phyloP scores from a whole-genome alignment of 352 stramenopile species.

The Pythium folliculosum region DNA sequence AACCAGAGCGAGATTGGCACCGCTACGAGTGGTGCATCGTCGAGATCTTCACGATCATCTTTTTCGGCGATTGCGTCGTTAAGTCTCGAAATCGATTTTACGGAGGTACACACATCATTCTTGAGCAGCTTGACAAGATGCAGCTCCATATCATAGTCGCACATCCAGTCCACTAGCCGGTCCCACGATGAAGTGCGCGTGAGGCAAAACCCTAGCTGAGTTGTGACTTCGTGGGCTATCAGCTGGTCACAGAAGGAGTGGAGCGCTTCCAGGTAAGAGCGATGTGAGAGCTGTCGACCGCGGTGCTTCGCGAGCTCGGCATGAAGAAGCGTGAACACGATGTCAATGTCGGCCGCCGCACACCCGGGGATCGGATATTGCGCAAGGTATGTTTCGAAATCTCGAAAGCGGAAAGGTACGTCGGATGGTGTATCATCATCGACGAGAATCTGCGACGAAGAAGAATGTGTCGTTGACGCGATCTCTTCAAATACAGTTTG shows the following conservation, averaged over 20 bases:
- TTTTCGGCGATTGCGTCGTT: neutral
- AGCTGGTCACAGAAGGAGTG: constrained; percentile 19
- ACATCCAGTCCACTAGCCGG: constrained; percentile 21
- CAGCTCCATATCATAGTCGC: constrained; percentile 20
- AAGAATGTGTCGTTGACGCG: neutral
- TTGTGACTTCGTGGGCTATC: constrained; percentile 6
- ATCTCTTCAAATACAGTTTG: constrained; percentile 21
- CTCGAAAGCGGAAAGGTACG: constrained; percentile 19
- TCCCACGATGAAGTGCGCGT: constrained; percentile 5
- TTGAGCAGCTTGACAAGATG: constrained; percentile 11
- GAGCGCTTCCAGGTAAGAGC: constrained; percentile 7
- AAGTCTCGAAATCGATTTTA: neutral
- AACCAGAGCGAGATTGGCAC: constrained; percentile 25
- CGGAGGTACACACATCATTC: constrained; percentile 10
- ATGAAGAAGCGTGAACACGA: constrained; percentile 27
- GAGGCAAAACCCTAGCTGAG: constrained; percentile 14
- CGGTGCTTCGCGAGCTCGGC: constrained; percentile 4
- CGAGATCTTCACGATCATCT: neutral
- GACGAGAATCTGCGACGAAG: neutral
- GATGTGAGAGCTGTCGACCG: constrained; percentile 13
- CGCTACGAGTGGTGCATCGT: neutral
- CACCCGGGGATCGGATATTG: constrained; percentile 18
- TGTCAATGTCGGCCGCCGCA: constrained; percentile 16
- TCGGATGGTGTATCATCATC: neutral
- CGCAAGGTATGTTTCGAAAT: constrained; percentile 23